Percentiles rank a stretch among this genome's conserved stretches.
Evolutionary conservation across 2,329 filamentous ascomycete genomes (phyloP).

Genomic region (Diplodia mutila): DNA sequence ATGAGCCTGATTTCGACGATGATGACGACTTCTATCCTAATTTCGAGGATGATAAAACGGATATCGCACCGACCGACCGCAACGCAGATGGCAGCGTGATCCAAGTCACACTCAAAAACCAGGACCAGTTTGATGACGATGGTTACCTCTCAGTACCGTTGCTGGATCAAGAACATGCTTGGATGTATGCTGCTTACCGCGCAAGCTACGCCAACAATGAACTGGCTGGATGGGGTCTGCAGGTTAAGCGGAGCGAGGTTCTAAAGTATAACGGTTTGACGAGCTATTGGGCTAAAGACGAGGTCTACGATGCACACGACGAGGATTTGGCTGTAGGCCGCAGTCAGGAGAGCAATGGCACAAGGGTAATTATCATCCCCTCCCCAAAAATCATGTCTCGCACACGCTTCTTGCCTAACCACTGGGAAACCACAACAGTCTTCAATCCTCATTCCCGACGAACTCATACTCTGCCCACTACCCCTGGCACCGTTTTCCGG

Average conservation of each 20-base stretch:
- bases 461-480: constrained; percentile 4
- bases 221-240: constrained; percentile 62
- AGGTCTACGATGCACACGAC: constrained; percentile 31
- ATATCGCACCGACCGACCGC: not conserved
- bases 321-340: constrained; percentile 35
- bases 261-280: constrained; percentile 58
- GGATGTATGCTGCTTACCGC: constrained; percentile 58
- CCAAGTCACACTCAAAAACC: constrained; percentile 54
- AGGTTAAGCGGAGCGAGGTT: constrained; percentile 60
- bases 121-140: constrained; percentile 60
- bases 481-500: not conserved
- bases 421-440: not conserved
- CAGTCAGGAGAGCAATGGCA: constrained; percentile 30
- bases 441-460: not conserved
- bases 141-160: constrained; percentile 52
- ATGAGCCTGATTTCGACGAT: not conserved
- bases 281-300: constrained; percentile 35
- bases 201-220: constrained; percentile 56
- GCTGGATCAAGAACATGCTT: constrained; percentile 53
- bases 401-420: not conserved
- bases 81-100: constrained; percentile 7
- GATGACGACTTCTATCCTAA: constrained; percentile 7
- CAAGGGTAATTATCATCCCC: constrained; percentile 26
- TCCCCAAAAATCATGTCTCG: not conserved
- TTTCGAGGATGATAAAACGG: constrained; percentile 8